Percentiles rank a stretch among this genome's conserved stretches.
phyloP scores from a whole-genome alignment of 192 early-diverging fungal genomes.

The Backusella parvicylindrica region DNA sequence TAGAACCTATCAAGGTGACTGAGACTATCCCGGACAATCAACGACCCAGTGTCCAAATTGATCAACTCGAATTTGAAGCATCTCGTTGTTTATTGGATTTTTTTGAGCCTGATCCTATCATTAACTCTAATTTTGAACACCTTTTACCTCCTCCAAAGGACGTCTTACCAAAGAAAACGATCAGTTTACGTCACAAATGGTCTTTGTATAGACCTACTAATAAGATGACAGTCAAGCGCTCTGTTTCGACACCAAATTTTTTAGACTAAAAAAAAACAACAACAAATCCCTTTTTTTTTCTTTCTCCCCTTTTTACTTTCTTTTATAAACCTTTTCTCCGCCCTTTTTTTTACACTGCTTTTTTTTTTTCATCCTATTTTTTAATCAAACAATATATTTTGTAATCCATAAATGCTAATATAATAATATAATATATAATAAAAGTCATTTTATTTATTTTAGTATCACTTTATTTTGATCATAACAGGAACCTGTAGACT shows the following conservation, averaged over 20 bases:
- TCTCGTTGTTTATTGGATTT: neutral
- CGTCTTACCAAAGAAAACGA: neutral
- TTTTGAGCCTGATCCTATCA: neutral
- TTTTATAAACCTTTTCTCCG: neutral
- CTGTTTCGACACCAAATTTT: neutral
- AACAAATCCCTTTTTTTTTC: neutral
- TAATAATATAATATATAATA: constrained; percentile 1
- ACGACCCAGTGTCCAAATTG: neutral
- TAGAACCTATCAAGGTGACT: neutral
- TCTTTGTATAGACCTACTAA: neutral
- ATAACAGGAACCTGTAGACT: neutral
- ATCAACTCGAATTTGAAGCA: neutral
- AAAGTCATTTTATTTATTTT: neutral
- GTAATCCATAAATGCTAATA: constrained; percentile 3
- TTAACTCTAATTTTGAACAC: neutral
- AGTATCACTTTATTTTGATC: neutral
- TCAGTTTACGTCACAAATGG: neutral
- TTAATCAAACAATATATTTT: neutral
- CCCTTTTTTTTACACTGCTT: neutral
- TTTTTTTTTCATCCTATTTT: neutral
- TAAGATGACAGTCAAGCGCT: neutral
- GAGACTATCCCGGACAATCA: neutral
- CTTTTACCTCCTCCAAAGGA: neutral
- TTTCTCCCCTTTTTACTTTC: neutral
- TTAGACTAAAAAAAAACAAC: neutral